Percentiles rank a stretch among this genome's conserved stretches.
phyloP scores from a whole-genome alignment of 1,139 yeast species.

The Geotrichum phurueaensis region DNA sequence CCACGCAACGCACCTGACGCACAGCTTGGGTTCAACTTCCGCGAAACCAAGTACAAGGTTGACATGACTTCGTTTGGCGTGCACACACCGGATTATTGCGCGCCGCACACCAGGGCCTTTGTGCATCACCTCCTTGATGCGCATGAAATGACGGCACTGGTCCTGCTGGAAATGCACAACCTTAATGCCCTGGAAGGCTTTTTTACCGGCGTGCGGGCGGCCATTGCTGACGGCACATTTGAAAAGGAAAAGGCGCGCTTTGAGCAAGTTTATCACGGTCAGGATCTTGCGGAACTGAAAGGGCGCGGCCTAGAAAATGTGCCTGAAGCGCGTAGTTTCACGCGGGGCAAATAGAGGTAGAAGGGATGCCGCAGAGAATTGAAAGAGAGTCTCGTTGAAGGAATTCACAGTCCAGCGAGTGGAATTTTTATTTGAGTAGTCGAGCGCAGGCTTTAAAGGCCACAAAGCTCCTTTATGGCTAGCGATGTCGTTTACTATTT shows the following conservation, averaged over 20 bases:
- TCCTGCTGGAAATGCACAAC: slow-evolving; percentile 39
- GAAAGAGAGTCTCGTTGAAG: no score
- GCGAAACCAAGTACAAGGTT: slow-evolving; percentile 31
- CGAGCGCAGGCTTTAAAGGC: no score
- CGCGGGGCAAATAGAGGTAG: background rate
- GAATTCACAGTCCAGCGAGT: no score
- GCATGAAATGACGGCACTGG: slow-evolving; percentile 41
- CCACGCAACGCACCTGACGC: slow-evolving; percentile 15
- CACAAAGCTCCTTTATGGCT: background rate
- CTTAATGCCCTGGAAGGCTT: slow-evolving; percentile 28
- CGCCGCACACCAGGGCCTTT: slow-evolving; percentile 36
- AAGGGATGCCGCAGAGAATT: no score
- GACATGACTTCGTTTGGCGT: slow-evolving; percentile 30
- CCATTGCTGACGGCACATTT: slow-evolving; percentile 33
- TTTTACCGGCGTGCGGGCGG: slow-evolving; percentile 32
- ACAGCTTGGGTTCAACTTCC: slow-evolving; percentile 32
- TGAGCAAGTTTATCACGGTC: slow-evolving; percentile 26
- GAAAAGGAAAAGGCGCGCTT: slow-evolving; percentile 27
- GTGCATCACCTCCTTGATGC: slow-evolving; percentile 40
- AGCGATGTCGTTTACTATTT: background rate
- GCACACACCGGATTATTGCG: slow-evolving; percentile 24
- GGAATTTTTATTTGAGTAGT: no score
- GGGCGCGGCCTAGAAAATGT: slow-evolving; percentile 1
- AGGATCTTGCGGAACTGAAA: slow-evolving; percentile 6
- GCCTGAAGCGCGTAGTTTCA: slow-evolving; percentile 3